Evolutionary conservation across 495 filamentous ascomycete species (phyloP).

Genomic region (Ascodesmis nigricans): DNA sequence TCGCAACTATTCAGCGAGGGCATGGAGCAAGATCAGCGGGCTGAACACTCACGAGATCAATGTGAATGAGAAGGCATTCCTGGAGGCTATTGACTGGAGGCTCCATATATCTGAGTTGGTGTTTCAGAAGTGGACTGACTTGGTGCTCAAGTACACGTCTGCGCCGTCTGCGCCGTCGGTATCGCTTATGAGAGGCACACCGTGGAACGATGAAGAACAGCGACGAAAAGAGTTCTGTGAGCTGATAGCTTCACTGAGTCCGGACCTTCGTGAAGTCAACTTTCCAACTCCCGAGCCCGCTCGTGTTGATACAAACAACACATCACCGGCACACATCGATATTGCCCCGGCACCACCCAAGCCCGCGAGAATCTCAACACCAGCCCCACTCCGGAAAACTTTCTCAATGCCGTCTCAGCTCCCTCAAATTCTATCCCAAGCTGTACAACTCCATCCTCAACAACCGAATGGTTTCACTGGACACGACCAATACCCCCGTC

Average conservation of each 20-base stretch:
- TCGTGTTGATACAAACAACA: conserved; percentile 9
- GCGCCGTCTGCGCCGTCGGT: conserved; percentile 31
- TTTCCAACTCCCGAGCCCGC: conserved; percentile 16
- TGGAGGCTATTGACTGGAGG: conserved; percentile 76
- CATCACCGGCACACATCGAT: conserved; percentile 6
- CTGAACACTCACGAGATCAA: conserved; percentile 82
- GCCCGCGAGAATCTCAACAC: too few species aligned
- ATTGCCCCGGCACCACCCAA: conserved; percentile 20
- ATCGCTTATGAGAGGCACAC: conserved; percentile 29
- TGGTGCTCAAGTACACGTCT: conserved; percentile 69
- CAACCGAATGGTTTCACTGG: conserved; percentile 26
- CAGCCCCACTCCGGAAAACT: conserved; percentile 21
- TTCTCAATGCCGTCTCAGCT: conserved; percentile 29
- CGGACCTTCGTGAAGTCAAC: conserved; percentile 47
- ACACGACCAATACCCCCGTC: conserved; percentile 30
- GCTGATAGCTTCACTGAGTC: conserved; percentile 52
- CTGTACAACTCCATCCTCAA: conserved; percentile 35
- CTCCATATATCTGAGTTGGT: conserved; percentile 73
- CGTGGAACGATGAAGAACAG: conserved; percentile 28
- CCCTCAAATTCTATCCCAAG: conserved; percentile 28
- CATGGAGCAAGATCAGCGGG: conserved; percentile 97
- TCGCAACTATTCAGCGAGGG: conserved; percentile 86
- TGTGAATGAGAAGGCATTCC: conserved; percentile 84
- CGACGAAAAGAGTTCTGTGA: conserved; percentile 39
- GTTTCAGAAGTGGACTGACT: conserved; percentile 82